Base-by-base conservation (phyloP, 805 yeast genomes). In the Grigorovia humatica region DNA sequence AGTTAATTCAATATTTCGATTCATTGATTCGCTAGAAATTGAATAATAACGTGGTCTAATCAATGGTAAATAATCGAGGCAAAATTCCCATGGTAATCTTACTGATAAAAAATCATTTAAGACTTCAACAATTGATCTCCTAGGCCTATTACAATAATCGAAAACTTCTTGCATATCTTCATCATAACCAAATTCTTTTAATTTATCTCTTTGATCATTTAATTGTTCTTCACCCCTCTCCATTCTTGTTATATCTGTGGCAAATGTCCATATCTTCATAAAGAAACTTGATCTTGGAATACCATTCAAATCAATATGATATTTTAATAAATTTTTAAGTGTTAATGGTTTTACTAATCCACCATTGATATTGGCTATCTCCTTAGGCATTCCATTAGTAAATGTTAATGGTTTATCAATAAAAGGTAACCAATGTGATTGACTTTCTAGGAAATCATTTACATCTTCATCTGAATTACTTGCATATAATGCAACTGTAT, bases 71-170 rank as follows among this genome's bases (percentile, higher is more conserved):
- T 88, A 68, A 54, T 93, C 98, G 44, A 87, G 72, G 5, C 88
- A 59, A 60, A 85, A 83, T 52, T 80, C 83, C 40, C 86, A 63
- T 1, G 99, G 98, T 30, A 93, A 80, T 48, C 69, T 74, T 44
- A 93, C 72, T 5, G 88, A 77, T 55, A 78, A 81, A 63, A 93
- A 93, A 64, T 93, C 99, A 49, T 80, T 75, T 7, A 93, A 65
- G 0, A 86, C 85, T 65, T 93, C 99, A 20, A 89, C 63, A 4
- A 90, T 77, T 48, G 96, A 88, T 57, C 99, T 68, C 56, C 96
- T 75, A 5, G 98, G 97, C 53, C 98, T 72, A 63, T 88, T 86
- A n/a, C 95, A 95, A 66, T 93, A 93, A 65, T 91, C 83, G 64
- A 81, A 91, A 46, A 90, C 68, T 51, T 87, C 96, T 63, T 91